Percentiles rank a stretch among this genome's conserved stretches.
Conservation (phyloP, 164 flowering plant genomes). For the Cinnamomum micranthum region DNA sequence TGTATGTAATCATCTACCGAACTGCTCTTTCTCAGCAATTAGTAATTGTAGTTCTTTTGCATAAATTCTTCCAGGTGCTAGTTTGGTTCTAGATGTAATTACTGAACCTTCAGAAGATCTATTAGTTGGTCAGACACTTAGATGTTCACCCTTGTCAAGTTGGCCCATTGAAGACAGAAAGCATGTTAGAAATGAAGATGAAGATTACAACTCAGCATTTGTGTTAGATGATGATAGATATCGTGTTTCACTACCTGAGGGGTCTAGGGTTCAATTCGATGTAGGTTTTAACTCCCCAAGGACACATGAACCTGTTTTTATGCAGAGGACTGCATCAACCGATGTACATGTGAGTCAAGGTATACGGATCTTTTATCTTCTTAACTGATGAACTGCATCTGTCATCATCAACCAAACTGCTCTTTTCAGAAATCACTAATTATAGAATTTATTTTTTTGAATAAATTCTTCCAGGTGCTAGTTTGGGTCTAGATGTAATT, state of each 20-base stretch:
- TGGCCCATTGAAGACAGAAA: slow-evolving; percentile 39
- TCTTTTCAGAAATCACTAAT: not conserved
- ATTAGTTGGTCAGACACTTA: slow-evolving; percentile 73
- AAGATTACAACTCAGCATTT: slow-evolving; percentile 18
- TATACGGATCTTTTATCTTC: slow-evolving; percentile 4
- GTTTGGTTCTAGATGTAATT: slow-evolving; percentile 52
- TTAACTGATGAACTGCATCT: not conserved
- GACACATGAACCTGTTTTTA: slow-evolving; percentile 44
- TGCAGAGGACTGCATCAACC: slow-evolving; percentile 44
- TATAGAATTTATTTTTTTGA: not conserved
- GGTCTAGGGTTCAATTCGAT: slow-evolving; percentile 43
- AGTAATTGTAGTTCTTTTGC: slow-evolving; percentile 1
- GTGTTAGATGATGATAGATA: slow-evolving; percentile 20
- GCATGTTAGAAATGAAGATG: slow-evolving; percentile 33
- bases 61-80: slow-evolving; percentile 42
- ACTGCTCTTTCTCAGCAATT: slow-evolving; percentile 1
- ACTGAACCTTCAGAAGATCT: slow-evolving; percentile 55
- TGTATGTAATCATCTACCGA: not conserved
- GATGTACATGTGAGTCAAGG: slow-evolving; percentile 51
- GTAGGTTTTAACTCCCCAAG: slow-evolving; percentile 38
- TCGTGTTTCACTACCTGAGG: slow-evolving; percentile 31
- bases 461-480: slow-evolving; percentile 42
- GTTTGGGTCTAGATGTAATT: slow-evolving; percentile 52
- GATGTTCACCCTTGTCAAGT: slow-evolving; percentile 31
- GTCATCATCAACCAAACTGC: slow-evolving; percentile 4